Evolutionary conservation across 139 green algal species (phyloP), one percentile per base, ranked within the genome.

Genomic region (Chlorella sp.): DNA sequence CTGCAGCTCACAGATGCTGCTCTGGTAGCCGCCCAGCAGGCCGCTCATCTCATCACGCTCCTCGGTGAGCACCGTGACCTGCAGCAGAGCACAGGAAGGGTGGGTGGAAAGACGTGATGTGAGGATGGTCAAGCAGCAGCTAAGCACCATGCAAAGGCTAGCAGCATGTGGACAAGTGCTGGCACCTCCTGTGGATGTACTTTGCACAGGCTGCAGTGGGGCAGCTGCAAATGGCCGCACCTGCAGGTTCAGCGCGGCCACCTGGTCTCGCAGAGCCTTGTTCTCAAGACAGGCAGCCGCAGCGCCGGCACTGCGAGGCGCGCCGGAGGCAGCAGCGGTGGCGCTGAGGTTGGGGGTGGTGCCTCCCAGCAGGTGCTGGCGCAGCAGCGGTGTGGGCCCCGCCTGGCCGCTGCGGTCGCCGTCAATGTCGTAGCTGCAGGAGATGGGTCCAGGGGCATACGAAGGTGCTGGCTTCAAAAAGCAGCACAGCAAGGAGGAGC

Each of bases 1-100:
- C 81, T 93, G 86, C 53, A 93, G 87, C 81, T 86, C 40, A 11
- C 42, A 3, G 82, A 93, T 91, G 75, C 68, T 75, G 30, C 73
- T 32, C 73, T 93, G 91, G 86, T 93, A 93, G 42, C 83, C 83
- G 30, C 68, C 61, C 81, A 93, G 86, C 81, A 93, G 57, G 19
- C 69, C 79, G 21, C 68, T 73, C 22, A 77, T 85, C 64, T 91
- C 87, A 26, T 91, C 87, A 2, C 83, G 82, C 83, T 91, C 26
- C 66, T 15, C 75, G 40, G 34, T 48, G 34, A 53, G 75, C 15
- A 24, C 32, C 18, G n/a, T 40, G n/a, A 19, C 32, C 69, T 37
- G 69, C 32, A 42, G 30, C 71, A 78, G 32, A 28, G 28, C 48
- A 57, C 21, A 14, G 64, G 64, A 71, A 14, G 64, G 21, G 64